These are phyloP conservation scores for Solanum hybrid DNA, from an alignment of 305 asterid genomes.

Conservation along the genomic window DNA sequence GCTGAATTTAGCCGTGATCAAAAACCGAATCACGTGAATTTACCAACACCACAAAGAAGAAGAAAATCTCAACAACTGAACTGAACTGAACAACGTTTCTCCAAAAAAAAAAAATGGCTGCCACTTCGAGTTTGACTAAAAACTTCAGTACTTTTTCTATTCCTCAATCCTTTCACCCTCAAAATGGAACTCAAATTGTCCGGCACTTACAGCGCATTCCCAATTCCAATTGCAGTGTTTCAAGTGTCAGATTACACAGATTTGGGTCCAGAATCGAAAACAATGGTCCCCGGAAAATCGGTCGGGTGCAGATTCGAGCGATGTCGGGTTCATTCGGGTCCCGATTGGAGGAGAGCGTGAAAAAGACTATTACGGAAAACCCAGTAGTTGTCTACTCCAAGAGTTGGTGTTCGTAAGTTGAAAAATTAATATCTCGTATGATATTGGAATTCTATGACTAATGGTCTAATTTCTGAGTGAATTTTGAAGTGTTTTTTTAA, in stretches of 20 bases:
- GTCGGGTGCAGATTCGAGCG: conserved; percentile 30
- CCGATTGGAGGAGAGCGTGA: conserved; percentile 47
- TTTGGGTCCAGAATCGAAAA: conserved; percentile 7
- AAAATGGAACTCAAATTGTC: background rate
- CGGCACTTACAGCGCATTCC: conserved; percentile 12
- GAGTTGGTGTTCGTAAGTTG: conserved; percentile 19
- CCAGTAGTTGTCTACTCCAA: conserved; percentile 88
- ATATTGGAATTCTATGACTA: background rate
- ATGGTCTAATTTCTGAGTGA: background rate
- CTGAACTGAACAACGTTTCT: background rate
- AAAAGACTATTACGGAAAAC: conserved; percentile 40
- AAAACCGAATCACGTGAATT: conserved; percentile 1
- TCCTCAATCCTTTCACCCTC: conserved; percentile 2
- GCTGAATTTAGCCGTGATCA: background rate
- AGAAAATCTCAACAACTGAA: background rate
- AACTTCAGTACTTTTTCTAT: conserved; percentile 18
- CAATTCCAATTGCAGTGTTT: background rate
- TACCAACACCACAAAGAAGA: background rate
- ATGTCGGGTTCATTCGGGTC: conserved; percentile 55
- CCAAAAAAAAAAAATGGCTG: conserved; percentile 23
- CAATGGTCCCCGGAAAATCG: conserved; percentile 8
- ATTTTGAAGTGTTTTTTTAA: background rate
- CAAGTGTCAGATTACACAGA: conserved; percentile 1
- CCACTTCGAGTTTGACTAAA: conserved; percentile 20
- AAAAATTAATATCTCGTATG: background rate